These are phyloP conservation scores for Boletus fagicola DNA, from an alignment of 768 basidiomycete genomes.

Conservation along the genomic window DNA sequence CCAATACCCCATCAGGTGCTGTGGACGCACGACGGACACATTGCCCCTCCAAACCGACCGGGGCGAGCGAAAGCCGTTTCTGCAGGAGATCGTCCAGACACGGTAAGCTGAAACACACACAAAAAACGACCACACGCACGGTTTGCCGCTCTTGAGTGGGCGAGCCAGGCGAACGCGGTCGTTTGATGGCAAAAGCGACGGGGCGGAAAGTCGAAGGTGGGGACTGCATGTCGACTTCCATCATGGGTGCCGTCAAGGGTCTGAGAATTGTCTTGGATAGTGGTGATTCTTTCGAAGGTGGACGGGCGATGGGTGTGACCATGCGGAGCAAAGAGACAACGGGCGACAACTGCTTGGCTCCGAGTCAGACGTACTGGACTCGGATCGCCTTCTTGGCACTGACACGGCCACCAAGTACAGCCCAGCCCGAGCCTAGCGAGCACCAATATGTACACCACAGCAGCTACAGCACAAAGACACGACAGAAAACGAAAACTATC, in stretches of 20 bases:
- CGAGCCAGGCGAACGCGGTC: constrained; percentile 59
- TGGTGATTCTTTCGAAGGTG: background rate
- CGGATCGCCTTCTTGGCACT: constrained; percentile 1
- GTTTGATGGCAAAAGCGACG: constrained; percentile 42
- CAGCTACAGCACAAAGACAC: background rate
- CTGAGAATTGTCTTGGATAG: background rate
- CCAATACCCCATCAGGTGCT: constrained; percentile 15
- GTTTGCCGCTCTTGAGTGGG: constrained; percentile 52
- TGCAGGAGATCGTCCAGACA: constrained; percentile 22
- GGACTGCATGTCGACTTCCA: constrained; percentile 59
- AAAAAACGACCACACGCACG: constrained; percentile 34
- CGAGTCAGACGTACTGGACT: background rate
- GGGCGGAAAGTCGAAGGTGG: constrained; percentile 39
- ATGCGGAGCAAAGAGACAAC: background rate
- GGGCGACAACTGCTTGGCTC: background rate
- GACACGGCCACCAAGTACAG: constrained; percentile 10
- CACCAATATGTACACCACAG: background rate
- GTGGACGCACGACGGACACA: constrained; percentile 32
- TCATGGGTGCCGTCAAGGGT: constrained; percentile 26
- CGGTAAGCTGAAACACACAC: background rate
- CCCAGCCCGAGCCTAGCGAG: background rate
- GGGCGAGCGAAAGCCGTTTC: constrained; percentile 58
- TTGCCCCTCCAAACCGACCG: constrained; percentile 25
- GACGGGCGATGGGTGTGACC: background rate
- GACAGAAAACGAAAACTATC: background rate